Evolutionary conservation across 208 protist species (phyloP).

Genomic region (Acanthamoeba lenticulata): DNA sequence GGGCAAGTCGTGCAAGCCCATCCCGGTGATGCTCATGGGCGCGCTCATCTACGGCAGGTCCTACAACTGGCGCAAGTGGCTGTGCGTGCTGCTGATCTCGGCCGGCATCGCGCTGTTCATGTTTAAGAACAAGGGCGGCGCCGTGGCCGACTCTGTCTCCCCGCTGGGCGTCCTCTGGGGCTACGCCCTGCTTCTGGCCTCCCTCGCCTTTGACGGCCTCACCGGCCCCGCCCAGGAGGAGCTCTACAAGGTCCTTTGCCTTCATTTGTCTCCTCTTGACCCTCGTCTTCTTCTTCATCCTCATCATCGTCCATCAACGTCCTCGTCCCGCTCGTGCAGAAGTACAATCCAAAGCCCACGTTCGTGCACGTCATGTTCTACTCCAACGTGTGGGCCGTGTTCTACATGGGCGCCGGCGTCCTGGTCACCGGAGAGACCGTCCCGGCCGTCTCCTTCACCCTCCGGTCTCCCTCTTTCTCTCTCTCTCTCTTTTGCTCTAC

Average conservation of each 20-base stretch:
- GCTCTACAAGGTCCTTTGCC: background rate
- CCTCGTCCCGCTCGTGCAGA: background rate
- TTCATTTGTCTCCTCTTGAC: background rate
- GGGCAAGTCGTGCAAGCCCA: conserved; percentile 55
- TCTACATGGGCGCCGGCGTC: background rate
- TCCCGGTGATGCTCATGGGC: conserved; percentile 57
- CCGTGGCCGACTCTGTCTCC: background rate
- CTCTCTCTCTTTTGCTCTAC: background rate
- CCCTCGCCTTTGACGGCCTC: conserved; percentile 45
- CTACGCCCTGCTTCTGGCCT: background rate
- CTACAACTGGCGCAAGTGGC: background rate
- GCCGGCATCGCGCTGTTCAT: conserved; percentile 55
- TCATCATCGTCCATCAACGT: too few relatives aligned
- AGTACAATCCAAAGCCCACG: conserved; percentile 9
- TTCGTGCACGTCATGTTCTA: conserved; percentile 57
- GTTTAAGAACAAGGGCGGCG: background rate
- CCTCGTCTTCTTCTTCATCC: background rate
- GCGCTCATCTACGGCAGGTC: background rate
- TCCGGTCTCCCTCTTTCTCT: background rate
- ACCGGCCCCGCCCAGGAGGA: conserved; percentile 51
- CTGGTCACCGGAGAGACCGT: conserved; percentile 30
- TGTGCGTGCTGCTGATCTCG: conserved; percentile 23
- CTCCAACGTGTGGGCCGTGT: conserved; percentile 24
- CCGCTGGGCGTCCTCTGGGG: background rate
- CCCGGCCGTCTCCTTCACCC: background rate